Conservation (phyloP, 2,329 filamentous ascomycete genomes). For the Aureobasidium sp. region DNA sequence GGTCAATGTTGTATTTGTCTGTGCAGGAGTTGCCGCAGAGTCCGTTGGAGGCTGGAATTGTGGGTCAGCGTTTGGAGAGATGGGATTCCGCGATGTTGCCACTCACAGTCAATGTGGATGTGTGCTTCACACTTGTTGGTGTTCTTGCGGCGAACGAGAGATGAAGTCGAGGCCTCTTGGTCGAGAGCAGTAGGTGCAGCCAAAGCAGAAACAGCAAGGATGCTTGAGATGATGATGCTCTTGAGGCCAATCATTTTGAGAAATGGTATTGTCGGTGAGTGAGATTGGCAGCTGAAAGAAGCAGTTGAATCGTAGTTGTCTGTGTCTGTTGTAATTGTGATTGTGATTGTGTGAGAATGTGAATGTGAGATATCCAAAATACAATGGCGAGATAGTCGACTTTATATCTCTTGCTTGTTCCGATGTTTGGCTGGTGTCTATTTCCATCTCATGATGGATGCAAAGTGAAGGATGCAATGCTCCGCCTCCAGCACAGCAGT, state of each 20-base stretch:
- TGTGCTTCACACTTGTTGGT: constrained; percentile 5
- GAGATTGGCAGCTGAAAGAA: not conserved
- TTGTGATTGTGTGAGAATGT: too few relatives aligned
- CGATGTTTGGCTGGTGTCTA: too few relatives aligned
- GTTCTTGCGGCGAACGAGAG: constrained; percentile 6
- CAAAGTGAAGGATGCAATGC: too few relatives aligned
- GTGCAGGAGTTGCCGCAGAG: not conserved
- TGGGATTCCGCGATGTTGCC: not conserved
- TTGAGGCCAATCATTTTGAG: not conserved
- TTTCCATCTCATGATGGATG: too few relatives aligned
- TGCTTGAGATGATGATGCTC: constrained; percentile 3
- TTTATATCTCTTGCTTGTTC: too few relatives aligned
- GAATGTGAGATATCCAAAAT: too few relatives aligned
- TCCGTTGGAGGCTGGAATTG: not conserved
- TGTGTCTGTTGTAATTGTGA: too few relatives aligned
- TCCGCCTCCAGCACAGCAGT: too few relatives aligned
- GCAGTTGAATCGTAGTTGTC: too few relatives aligned
- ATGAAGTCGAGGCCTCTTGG: not conserved
- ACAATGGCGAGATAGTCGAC: too few relatives aligned
- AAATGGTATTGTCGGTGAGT: not conserved
- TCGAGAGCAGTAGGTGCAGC: not conserved
- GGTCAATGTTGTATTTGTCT: not conserved
- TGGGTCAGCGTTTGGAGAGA: not conserved
- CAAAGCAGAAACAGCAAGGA: constrained; percentile 2
- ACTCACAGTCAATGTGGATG: not conserved